Evolutionary conservation across 768 basidiomycete genomes (phyloP), one percentile per base, ranked within the genome.

Genomic region (Hypholoma fasciculare): DNA sequence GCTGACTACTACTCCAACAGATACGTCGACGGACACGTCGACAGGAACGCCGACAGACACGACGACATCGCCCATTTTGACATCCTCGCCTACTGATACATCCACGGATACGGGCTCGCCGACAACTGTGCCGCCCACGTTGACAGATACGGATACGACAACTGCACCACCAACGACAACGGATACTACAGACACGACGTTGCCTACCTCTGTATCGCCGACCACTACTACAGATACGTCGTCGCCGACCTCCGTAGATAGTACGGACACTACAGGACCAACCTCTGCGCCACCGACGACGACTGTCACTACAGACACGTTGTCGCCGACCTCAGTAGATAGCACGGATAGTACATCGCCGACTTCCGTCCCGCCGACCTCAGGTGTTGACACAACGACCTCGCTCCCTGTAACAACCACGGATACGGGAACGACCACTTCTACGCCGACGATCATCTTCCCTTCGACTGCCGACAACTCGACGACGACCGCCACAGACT

Each of bases 391-490:
- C 30, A 34, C 30, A 34, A 34, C 30, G 30, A 34, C 9, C 30
- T 34, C 30, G 30, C 30, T 34, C 7, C 30, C 30, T 34, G 7
- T 9, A 34, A 34, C 30, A 6, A 34, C 30, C 40, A 16, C 40
- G 13, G 40, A 42, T 42, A 16, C 40, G 13, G 40, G 16, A 6
- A 42, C 40, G 17, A 42, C 40, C 61, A 58, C 20, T 38, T 53
- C 44, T 61, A 57, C 23, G 51, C 64, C 9, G 56, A 67, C 34
- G 56, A 49, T 49, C 27, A 13, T 12, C 19, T 49, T 49, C 48
- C 48, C 48, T 11, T 49, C 48, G 48, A 11, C 44, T 17, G 19
- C 44, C 11, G 48, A 23, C 9, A 49, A 36, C 16, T 26, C 26
- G 26, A 36, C 48, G 8, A 49, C 26, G 19, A 46, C 26, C 44